A percentile compares a stretch with the other conserved stretches of the same genome.
Evolutionary conservation across 2,329 filamentous ascomycete genomes (phyloP).

Genomic region (Exserohilum turcica): DNA sequence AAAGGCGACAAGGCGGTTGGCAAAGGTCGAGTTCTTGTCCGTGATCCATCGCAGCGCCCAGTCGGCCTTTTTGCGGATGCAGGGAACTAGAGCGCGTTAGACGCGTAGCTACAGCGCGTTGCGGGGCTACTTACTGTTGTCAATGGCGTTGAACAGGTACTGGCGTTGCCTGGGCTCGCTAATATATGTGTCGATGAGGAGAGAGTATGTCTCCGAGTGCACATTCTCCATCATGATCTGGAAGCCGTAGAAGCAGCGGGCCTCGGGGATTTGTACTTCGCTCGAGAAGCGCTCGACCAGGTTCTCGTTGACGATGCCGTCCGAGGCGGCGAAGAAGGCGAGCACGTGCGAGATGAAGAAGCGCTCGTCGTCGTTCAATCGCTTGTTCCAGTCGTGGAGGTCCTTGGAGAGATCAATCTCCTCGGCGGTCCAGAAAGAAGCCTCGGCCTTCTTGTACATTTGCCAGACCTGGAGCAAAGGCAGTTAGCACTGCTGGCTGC

Average conservation of each 20-base stretch:
- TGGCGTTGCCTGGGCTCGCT: slow-evolving; percentile 93
- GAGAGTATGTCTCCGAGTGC: slow-evolving; percentile 98
- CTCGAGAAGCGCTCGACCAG: slow-evolving; percentile 95
- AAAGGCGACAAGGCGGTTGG: slow-evolving; percentile 93
- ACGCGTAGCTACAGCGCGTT: slow-evolving; percentile 9
- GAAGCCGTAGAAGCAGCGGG: slow-evolving; percentile 99
- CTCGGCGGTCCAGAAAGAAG: slow-evolving; percentile 99
- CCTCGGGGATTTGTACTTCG: slow-evolving; percentile 96
- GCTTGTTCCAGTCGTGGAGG: slow-evolving; percentile 98
- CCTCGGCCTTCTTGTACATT: slow-evolving; percentile 99
- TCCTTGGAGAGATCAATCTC: slow-evolving; percentile 99
- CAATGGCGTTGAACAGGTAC: slow-evolving; percentile 97
- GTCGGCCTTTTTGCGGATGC: slow-evolving; percentile 97
- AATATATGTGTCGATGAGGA: slow-evolving; percentile 99
- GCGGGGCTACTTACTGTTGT: slow-evolving; percentile 73
- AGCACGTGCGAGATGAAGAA: slow-evolving; percentile 99
- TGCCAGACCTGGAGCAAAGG: slow-evolving; percentile 81
- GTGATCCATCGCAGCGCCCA: slow-evolving; percentile 96
- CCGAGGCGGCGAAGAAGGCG: slow-evolving; percentile 97
- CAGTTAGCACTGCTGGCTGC: slow-evolving; percentile 33
- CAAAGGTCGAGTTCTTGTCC: slow-evolving; percentile 92
- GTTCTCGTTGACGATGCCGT: slow-evolving; percentile 99
- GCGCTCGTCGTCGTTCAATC: slow-evolving; percentile 92
- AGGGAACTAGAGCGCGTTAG: slow-evolving; percentile 69
- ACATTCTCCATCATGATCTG: slow-evolving; percentile 99